Base-by-base conservation (phyloP, 345 rosid genomes). In the Arabis hirsuta region DNA sequence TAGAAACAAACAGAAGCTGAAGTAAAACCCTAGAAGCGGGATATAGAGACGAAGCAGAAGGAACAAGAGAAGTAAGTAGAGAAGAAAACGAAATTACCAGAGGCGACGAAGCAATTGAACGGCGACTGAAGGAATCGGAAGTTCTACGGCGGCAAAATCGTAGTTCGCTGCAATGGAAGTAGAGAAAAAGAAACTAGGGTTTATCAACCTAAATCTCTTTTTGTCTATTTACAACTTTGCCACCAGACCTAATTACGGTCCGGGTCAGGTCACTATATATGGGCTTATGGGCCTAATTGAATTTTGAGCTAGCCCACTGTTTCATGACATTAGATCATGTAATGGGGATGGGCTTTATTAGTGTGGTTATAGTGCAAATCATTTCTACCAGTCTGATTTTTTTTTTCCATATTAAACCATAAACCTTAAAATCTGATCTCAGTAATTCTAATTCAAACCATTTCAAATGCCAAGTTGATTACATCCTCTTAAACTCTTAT, bases 101-200 rank as follows among this genome's bases (percentile, higher is more conserved):
- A 10, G 59, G 64, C 39, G 70, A 12, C n/a, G 57, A 55, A 36
- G 55, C 50, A 45, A 64, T 34, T 45, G 24, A 55, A 38, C 62
- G 24, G 16, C 16, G 16, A 16, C 63, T 44, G n/a, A 43, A 43
- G 31, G 5, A 55, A 29, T 14, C 31, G 0, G 2, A 52, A n/a
- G 60, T 36, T 27, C 14, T 29, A 36, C 45, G 47, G 63, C 47
- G 38, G 51, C 20, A 6, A 38, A 24, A 36, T 57, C 32, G 44
- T 16, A 9, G 56, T 24, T 46, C 12, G 41, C 26, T 12, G 3
- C 50, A 48, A 38, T 63, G 71, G 51, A 54, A 11, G 16, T 16
- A 53, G 51, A 58, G 43, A 44, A 5, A 0, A 16, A 73, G 62
- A 58, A 10, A 42, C 32, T 74, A 74, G 78, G 73, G 78, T 66